Base-by-base conservation (phyloP, 108 stramenopile species). In the Pseudonitzschia delicatissima region DNA sequence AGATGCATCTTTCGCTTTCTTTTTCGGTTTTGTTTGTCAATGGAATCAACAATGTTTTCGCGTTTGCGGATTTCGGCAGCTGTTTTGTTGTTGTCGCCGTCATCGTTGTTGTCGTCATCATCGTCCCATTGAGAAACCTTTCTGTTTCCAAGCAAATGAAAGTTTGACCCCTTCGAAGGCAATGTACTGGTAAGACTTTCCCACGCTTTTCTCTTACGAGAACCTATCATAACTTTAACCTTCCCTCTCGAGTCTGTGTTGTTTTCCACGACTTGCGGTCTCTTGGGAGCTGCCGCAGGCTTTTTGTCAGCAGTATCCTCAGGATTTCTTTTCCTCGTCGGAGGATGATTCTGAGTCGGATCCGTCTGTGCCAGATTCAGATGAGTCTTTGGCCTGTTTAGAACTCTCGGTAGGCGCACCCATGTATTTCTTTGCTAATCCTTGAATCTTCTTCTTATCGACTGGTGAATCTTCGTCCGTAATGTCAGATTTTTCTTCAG, bases 1-100 rank as follows among this genome's bases (percentile, higher is more conserved):
- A 85, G 63, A 64, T 87, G 74, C 80, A 85, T 80, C 42, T 85
- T 81, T 35, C 87, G 74, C 51, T 92, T 92, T 27, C 77, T 76
- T 1, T 37, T 57, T 59, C 69, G 73, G 23, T 83, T 84, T 15
- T 70, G 44, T 52, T 79, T 76, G 25, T 79, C 73, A 57, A 85
- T 81, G 55, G 72, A 61, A 57, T 62, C 21, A 6, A 83, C 40
- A 40, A 81, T 67, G 12, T 61, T 65, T 26, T 58, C 47, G 6
- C 85, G 68, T 13, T 65, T 52, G 21, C 71, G 45, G 36, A 27
- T 57, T 58, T 21, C 11, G 47, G 11, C 36, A 45, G 21, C 2
- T 8, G 57, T 27, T n/a, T 13, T 27, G 7, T 61, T 11, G 18
- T 57, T 31, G 21, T 65, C 40, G 37, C 47, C 52, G 18, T 72